Percentiles rank a stretch among this genome's conserved stretches.
Conservation (phyloP, 495 filamentous ascomycete species). For the Niebla homalea region DNA sequence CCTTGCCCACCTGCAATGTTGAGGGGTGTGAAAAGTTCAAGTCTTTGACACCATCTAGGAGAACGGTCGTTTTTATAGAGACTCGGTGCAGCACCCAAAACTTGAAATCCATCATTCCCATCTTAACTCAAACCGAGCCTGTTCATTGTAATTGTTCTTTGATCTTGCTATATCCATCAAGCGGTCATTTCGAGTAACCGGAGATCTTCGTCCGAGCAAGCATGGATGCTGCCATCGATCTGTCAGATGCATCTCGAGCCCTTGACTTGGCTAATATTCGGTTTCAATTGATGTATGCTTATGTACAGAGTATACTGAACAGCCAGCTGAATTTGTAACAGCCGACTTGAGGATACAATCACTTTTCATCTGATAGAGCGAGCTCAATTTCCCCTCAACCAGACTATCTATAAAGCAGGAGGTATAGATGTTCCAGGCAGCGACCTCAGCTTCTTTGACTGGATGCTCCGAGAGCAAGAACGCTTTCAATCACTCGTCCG, state of each 20-base stretch:
- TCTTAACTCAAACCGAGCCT: no score
- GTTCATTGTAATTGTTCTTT: no score
- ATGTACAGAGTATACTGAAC: not conserved
- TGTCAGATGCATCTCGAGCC: conserved; percentile 68
- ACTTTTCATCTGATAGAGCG: conserved; percentile 97
- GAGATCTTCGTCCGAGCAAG: not conserved
- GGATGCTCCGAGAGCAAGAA: conserved; percentile 82
- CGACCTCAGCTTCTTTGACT: conserved; percentile 76
- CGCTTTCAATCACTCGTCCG: conserved; percentile 85
- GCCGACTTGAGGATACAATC: conserved; percentile 94
- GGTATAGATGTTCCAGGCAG: conserved; percentile 66
- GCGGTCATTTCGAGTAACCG: no score
- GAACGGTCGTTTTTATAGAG: no score
- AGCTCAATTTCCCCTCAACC: conserved; percentile 90
- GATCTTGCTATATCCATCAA: no score
- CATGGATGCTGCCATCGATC: conserved; percentile 88
- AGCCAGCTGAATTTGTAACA: conserved; percentile 22
- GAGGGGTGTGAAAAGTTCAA: no score
- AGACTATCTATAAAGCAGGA: conserved; percentile 69
- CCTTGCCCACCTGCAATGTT: no score
- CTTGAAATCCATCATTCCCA: no score
- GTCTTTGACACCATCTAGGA: no score
- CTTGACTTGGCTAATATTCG: conserved; percentile 87
- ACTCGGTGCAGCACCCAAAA: no score
- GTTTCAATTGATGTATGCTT: conserved; percentile 78